These are phyloP conservation scores for Phytopythium boreale DNA, from an alignment of 352 stramenopile species.

Conservation along the genomic window DNA sequence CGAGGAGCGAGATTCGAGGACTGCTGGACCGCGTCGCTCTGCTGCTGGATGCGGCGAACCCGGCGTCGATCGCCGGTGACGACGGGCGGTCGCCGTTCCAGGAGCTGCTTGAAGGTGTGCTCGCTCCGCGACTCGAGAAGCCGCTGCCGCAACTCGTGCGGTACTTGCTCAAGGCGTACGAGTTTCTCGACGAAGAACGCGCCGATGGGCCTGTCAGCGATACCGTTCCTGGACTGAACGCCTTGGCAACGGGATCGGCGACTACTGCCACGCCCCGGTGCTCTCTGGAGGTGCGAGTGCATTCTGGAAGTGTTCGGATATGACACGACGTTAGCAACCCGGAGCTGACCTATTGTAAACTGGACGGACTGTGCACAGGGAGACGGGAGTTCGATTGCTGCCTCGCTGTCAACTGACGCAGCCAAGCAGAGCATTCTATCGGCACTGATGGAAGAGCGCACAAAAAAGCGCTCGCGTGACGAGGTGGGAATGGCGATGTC, in stretches of 20 bases:
- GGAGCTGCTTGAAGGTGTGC: conserved; percentile 49
- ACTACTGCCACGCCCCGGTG: neutral
- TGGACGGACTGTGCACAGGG: neutral
- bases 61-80: conserved; percentile 54
- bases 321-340: neutral
- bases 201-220: neutral
- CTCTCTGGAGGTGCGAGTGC: neutral
- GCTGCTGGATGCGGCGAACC: conserved; percentile 67
- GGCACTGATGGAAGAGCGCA: conserved; percentile 55
- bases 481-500: conserved; percentile 6
- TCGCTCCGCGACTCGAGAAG: conserved; percentile 37
- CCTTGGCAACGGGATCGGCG: neutral
- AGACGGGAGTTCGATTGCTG: neutral
- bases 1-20: conserved; percentile 61
- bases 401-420: neutral
- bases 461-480: conserved; percentile 34
- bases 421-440: conserved; percentile 57
- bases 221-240: neutral
- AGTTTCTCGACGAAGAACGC: conserved; percentile 47
- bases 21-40: conserved; percentile 75
- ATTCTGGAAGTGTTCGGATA: neutral
- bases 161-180: conserved; percentile 49
- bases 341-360: neutral
- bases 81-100: conserved; percentile 76
- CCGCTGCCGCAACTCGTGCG: conserved; percentile 46